phyloP scores from a whole-genome alignment of 305 asterid species.

The Plantago coronopus region DNA sequence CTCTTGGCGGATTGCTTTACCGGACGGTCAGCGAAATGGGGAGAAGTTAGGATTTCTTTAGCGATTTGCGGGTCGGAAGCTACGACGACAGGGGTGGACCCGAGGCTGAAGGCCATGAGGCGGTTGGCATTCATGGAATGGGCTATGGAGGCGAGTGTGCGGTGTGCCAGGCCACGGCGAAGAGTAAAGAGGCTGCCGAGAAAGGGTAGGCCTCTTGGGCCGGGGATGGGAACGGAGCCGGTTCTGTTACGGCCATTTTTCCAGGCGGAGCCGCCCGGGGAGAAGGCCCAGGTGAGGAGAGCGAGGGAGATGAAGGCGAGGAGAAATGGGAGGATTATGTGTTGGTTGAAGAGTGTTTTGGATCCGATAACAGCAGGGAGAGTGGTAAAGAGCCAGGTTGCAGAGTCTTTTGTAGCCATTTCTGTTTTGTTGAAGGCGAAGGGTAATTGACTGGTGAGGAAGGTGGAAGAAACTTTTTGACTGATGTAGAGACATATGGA shows the following conservation, averaged over 20 bases:
- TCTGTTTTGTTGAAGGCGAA: too few species aligned
- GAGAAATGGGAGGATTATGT: constrained; percentile 22
- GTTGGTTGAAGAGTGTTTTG: constrained; percentile 35
- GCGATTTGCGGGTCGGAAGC: constrained; percentile 44
- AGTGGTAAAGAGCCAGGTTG: constrained; percentile 46
- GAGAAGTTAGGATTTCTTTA: constrained; percentile 42
- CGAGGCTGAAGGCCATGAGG: constrained; percentile 65
- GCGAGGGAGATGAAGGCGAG: constrained; percentile 22
- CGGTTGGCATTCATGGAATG: constrained; percentile 27
- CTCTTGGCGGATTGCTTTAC: constrained; percentile 51
- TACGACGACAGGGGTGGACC: constrained; percentile 50
- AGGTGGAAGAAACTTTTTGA: too few species aligned
- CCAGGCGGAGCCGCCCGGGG: constrained; percentile 61
- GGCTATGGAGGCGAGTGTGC: constrained; percentile 34
- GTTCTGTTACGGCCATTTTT: constrained; percentile 31
- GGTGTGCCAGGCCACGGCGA: constrained; percentile 44
- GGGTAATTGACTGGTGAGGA: too few species aligned
- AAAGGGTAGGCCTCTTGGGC: constrained; percentile 47
- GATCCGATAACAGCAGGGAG: constrained; percentile 45
- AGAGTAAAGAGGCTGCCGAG: constrained; percentile 41
- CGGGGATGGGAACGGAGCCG: constrained; percentile 38
- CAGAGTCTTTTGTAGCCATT: constrained; percentile 29
- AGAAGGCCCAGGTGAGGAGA: constrained; percentile 41
- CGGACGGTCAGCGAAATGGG: constrained; percentile 55
- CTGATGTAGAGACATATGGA: too few species aligned